These are phyloP conservation scores for Talaromyces sp. DNA, from an alignment of 2,329 filamentous ascomycete genomes.

Conservation along the genomic window DNA sequence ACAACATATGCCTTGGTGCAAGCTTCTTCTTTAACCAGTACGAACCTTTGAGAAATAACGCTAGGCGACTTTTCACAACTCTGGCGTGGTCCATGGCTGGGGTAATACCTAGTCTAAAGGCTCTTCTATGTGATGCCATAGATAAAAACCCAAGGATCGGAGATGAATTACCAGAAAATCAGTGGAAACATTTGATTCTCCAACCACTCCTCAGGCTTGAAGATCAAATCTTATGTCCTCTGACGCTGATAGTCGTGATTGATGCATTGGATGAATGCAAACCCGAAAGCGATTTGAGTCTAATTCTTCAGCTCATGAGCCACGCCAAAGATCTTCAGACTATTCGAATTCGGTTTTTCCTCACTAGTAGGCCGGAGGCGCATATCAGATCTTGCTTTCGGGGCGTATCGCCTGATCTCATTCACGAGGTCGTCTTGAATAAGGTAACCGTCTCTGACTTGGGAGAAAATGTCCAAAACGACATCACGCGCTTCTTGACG, in stretches of 20 bases:
- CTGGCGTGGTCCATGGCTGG: not conserved
- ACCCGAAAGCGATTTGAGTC: conserved; percentile 25
- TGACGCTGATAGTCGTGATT: conserved; percentile 23
- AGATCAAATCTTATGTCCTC: not conserved
- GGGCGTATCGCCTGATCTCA: conserved; percentile 23
- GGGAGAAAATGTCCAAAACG: conserved; percentile 19
- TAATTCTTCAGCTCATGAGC: conserved; percentile 28
- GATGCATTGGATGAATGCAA: conserved; percentile 32
- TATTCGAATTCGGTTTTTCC: conserved; percentile 27
- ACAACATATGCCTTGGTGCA: conserved; percentile 28
- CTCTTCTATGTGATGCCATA: not conserved
- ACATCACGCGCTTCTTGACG: not conserved
- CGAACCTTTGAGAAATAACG: conserved; percentile 36
- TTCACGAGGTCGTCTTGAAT: conserved; percentile 5
- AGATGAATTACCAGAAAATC: not conserved
- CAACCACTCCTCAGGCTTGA: not conserved
- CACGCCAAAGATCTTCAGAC: conserved; percentile 17
- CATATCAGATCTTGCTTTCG: conserved; percentile 26
- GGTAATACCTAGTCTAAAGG: not conserved
- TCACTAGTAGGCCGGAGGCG: conserved; percentile 32
- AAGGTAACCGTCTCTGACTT: not conserved
- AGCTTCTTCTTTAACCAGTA: conserved; percentile 49
- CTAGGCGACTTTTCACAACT: conserved; percentile 40
- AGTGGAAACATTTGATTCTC: not conserved
- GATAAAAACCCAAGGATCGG: not conserved